Evolutionary conservation across 805 yeast genomes (phyloP), one percentile per base, ranked within the genome.

Genomic region (Tetrapisispora iriomotensis): DNA sequence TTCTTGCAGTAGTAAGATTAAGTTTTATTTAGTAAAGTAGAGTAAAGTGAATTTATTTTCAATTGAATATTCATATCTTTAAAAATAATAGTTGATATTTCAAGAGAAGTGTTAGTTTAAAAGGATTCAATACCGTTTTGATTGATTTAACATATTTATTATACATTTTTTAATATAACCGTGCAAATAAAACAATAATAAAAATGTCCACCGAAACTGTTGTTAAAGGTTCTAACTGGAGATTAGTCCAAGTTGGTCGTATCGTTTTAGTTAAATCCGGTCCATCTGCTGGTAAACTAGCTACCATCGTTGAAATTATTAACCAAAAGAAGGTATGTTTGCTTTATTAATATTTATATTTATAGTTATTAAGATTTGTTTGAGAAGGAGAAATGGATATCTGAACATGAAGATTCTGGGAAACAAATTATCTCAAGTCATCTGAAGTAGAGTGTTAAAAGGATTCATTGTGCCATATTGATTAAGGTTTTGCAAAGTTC

Each of bases 231-330:
- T 76, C 95, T 70, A 84, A 84, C 90, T 92, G 97, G 97, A 86
- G 96, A 84, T 79, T 78, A 67, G 98, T 92, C 70, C 96, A 90
- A 79, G 84, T 88, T 67, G 98, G 98, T 71, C 95, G 99, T 77
- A 84, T 92, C 68, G 95, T 88, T 70, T 82, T 90, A 66, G 68
- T 90, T 67, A 77, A 78, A 81, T 76, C 81, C 71, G 84, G 85
- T 64, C 66, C 69, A 50, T 63, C 61, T 60, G 69, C 78, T 51
- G 82, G 82, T 60, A 84, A 86, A 73, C 79, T 92, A 67, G 99
- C 97, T 64, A 75, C 95, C 67, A 81, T 92, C 64, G 97, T 88
- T 65, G 98, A 92, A 79, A 85, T 92, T 75, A 84, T 92, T 67
- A 97, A 92, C 79, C 96, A 92, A 79, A 88, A 86, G 80, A 84